These are phyloP conservation scores for Poa pratensis DNA, from an alignment of 176 grass and related monocot genomes.

Conservation along the genomic window DNA sequence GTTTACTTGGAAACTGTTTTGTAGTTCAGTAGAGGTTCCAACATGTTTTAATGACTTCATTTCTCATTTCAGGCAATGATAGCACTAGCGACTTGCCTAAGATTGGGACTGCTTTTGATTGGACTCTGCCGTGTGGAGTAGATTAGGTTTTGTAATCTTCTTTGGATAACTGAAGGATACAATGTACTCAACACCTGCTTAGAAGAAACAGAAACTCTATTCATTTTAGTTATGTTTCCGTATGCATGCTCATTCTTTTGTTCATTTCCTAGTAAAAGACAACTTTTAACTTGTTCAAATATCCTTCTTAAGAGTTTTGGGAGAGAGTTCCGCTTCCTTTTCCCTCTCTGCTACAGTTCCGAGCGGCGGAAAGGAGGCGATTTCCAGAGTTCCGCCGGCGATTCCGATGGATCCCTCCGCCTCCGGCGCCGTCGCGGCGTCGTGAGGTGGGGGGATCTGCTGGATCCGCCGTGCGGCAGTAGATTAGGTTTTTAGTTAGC, in stretches of 20 bases:
- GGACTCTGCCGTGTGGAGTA: not conserved
- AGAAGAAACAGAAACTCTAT: conserved; percentile 1
- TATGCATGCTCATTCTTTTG: not conserved
- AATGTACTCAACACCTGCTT: not conserved
- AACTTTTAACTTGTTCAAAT: no score
- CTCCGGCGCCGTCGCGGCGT: no score
- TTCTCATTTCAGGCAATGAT: conserved; percentile 34
- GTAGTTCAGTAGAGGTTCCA: not conserved
- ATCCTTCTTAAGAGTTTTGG: no score
- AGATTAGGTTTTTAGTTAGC: no score
- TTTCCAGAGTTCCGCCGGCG: no score
- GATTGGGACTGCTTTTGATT: conserved; percentile 24
- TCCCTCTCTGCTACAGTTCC: no score
- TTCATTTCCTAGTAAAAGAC: not conserved
- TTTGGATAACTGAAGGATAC: conserved; percentile 16
- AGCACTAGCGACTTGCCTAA: not conserved
- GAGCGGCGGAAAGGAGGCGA: no score
- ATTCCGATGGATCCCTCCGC: no score
- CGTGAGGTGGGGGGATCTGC: no score
- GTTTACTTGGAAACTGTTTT: not conserved
- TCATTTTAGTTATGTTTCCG: not conserved
- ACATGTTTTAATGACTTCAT: conserved; percentile 28
- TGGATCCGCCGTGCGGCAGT: no score
- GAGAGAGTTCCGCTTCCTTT: no score
- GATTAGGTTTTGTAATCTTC: conserved; percentile 40